Percentiles rank a stretch among this genome's conserved stretches.
Evolutionary conservation across 1,284 basidiomycete genomes (phyloP).

Genomic region (Schizophyllum amplum): DNA sequence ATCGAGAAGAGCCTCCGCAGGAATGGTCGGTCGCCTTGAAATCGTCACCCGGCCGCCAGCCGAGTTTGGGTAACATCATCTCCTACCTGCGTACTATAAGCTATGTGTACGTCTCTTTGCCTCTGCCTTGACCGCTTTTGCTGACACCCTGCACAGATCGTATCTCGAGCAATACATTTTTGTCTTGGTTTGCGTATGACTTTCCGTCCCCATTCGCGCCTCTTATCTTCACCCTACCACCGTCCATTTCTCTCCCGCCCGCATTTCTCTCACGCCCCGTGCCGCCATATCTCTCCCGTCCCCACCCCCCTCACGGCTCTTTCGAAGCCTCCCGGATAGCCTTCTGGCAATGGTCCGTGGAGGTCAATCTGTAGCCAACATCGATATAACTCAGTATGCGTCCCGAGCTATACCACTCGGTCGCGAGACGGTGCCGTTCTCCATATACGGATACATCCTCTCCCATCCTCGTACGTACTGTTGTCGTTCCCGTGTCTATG

Average conservation of each 20-base stretch:
- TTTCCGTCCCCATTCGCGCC: background rate
- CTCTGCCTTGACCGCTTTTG: background rate
- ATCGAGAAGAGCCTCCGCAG: no score
- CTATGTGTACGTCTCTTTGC: background rate
- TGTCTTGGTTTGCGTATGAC: background rate
- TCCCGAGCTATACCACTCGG: constrained; percentile 8
- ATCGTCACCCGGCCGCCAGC: no score
- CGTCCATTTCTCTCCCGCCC: no score
- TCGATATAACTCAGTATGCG: constrained; percentile 18
- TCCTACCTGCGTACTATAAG: background rate
- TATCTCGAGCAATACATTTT: background rate
- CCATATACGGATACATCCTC: no score
- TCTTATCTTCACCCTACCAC: no score
- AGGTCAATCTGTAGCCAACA: constrained; percentile 67
- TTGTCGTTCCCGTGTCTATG: no score
- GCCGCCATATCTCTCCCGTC: no score
- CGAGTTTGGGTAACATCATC: no score
- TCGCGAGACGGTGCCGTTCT: constrained; percentile 6
- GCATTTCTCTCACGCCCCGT: no score
- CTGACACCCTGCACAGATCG: background rate
- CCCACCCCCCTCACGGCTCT: no score
- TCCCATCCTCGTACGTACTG: no score
- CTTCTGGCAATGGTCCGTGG: constrained; percentile 31
- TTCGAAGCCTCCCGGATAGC: constrained; percentile 54
- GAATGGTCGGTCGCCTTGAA: no score